A percentile compares a stretch with the other conserved stretches of the same genome.
These are phyloP conservation scores for Papilionanthe hybrid DNA, from an alignment of 116 monocot species.

Conservation along the genomic window DNA sequence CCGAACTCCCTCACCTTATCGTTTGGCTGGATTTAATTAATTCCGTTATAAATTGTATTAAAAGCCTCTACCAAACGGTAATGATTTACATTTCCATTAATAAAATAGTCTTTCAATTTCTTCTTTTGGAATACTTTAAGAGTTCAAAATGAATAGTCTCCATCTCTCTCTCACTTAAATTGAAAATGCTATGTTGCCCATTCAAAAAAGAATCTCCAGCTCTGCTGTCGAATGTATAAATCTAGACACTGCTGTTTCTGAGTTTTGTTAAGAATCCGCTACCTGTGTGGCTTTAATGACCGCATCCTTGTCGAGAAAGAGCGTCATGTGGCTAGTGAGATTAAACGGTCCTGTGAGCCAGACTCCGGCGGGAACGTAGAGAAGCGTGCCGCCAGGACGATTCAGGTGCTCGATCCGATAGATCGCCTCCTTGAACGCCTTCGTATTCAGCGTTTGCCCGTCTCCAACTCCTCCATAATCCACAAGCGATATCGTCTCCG, in stretches of 20 bases:
- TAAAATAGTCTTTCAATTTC: no score
- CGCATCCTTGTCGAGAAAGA: slow-evolving; percentile 69
- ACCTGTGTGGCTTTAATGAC: slow-evolving; percentile 69
- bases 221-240: neutral
- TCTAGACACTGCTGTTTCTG: neutral
- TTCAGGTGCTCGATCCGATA: slow-evolving; percentile 52
- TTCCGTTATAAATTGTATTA: no score
- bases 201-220: neutral
- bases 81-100: no score
- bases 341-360: slow-evolving; percentile 83
- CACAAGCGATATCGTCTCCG: slow-evolving; percentile 37
- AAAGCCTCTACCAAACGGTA: no score
- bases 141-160: no score
- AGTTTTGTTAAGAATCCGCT: neutral
- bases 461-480: slow-evolving; percentile 67
- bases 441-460: slow-evolving; percentile 44
- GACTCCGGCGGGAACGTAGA: slow-evolving; percentile 53
- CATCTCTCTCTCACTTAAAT: neutral
- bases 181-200: neutral
- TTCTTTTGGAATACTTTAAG: no score
- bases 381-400: slow-evolving; percentile 51
- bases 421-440: slow-evolving; percentile 47
- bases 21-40: no score
- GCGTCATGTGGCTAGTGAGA: slow-evolving; percentile 83
- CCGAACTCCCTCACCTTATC: no score